phyloP scores from a whole-genome alignment of 208 protist species.

The Naegleria gruberi region DNA sequence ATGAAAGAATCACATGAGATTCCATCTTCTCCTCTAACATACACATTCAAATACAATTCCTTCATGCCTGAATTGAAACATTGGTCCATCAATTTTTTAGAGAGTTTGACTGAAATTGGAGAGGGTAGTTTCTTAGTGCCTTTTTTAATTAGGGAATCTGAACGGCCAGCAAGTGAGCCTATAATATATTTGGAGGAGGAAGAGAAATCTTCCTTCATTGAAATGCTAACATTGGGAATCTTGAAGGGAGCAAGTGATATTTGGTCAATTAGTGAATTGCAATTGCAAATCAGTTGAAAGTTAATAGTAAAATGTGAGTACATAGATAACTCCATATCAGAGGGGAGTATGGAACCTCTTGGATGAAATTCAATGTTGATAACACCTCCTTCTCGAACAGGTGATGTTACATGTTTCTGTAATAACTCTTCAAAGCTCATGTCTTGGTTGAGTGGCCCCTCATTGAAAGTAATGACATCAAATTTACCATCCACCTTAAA shows the following conservation, averaged over 20 bases:
- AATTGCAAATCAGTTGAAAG: neutral
- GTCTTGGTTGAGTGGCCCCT: neutral
- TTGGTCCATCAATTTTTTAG: neutral
- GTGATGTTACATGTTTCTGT: neutral
- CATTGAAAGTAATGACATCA: neutral
- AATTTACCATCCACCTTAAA: too few relatives aligned
- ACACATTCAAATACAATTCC: neutral
- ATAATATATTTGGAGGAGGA: neutral
- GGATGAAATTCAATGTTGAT: neutral
- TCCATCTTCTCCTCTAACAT: neutral
- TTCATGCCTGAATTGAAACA: neutral
- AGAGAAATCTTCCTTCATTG: neutral
- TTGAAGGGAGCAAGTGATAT: too few relatives aligned
- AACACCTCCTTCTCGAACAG: neutral
- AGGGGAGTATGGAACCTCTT: neutral
- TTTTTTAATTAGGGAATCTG: neutral
- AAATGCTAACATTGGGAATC: neutral
- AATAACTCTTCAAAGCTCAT: neutral
- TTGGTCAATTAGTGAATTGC: too few relatives aligned
- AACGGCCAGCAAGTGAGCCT: neutral
- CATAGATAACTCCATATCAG: neutral
- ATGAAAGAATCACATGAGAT: too few relatives aligned
- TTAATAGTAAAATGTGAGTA: neutral
- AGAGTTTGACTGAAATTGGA: neutral
- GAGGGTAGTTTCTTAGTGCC: neutral